Base-by-base conservation (phyloP, 2,329 filamentous ascomycete species). In the Scedosporium apiospermum region DNA sequence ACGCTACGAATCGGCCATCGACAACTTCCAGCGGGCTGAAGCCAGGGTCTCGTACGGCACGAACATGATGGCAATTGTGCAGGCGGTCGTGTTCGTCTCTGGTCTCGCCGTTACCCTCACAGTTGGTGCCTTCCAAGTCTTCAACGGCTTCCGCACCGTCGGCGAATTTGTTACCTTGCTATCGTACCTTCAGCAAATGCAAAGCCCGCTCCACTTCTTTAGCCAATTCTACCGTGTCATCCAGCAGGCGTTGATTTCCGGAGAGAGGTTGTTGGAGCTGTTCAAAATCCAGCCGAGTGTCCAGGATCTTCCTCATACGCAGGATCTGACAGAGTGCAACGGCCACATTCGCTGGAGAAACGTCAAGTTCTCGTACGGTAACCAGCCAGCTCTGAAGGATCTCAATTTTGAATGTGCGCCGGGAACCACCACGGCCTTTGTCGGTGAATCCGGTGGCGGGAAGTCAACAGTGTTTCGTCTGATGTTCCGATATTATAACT, bases 241-340 rank as follows among this genome's bases (percentile, higher is more conserved):
- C 5, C 95, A 98, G 75, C 95, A 93, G 68, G 90, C 93, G 61
- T 90, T 99, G 88, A 98, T 99, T 71, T 97, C 96, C 64, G 93
- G 93, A 4, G 95, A 99, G 79, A 88, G 95, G 18, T 88, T 99
- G 73, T 78, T 99, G 62, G 95, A 98, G 74, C 80, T 99, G 18
- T 98, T 99, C 84, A 96, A 96, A 74, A 95, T 98, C 70, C 87
- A 91, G 69, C 93, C 95, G 0, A 96, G 91, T 0, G 93, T 99
- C 30, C 81, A 93, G 6, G 95, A 99, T 72, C 82, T 81, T 16
- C 85, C 88, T 0, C 78, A 82, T 62, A 90, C 88, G 1, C 75
- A 78, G 57, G 77, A 82, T 0, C 75, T 98, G 64, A 75, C 80
- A 21, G 77, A 81, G 3, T 97, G 93, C 74, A 80, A 85, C 64